Evolutionary conservation across 768 basidiomycete genomes (phyloP).

Genomic region (Pleurotus sapidus): DNA sequence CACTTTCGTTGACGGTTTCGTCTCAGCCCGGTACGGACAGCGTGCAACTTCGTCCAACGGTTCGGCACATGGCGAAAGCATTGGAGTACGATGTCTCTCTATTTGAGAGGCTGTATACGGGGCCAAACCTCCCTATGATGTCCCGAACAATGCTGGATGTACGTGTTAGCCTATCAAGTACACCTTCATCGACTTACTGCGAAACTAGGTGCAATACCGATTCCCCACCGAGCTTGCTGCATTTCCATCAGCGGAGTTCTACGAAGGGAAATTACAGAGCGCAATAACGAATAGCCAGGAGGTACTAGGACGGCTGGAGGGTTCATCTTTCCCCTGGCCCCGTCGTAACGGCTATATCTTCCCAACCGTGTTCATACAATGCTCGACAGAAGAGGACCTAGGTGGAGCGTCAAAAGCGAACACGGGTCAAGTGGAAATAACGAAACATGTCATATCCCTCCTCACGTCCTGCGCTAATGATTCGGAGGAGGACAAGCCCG

Average conservation of each 20-base stretch:
- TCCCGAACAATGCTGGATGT: slow-evolving; percentile 63
- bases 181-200: too few species aligned
- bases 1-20: too few species aligned
- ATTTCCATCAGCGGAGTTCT: slow-evolving; percentile 66
- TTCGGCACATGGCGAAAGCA: slow-evolving; percentile 53
- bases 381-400: slow-evolving; percentile 54
- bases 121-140: slow-evolving; percentile 30
- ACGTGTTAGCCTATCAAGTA: slow-evolving; percentile 8
- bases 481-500: slow-evolving; percentile 11
- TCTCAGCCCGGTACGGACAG: slow-evolving; percentile 25
- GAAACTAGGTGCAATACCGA: slow-evolving; percentile 54
- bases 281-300: slow-evolving; percentile 35
- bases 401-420: slow-evolving; percentile 63
- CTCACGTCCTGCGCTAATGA: slow-evolving; percentile 27
- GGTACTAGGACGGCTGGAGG: slow-evolving; percentile 31
- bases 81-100: slow-evolving; percentile 60
- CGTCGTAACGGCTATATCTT: slow-evolving; percentile 25
- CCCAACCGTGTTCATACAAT: slow-evolving; percentile 59
- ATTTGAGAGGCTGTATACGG: slow-evolving; percentile 56
- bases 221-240: slow-evolving; percentile 54
- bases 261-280: slow-evolving; percentile 50
- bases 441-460: slow-evolving; percentile 43
- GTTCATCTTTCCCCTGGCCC: slow-evolving; percentile 60
- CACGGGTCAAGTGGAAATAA: slow-evolving; percentile 51
- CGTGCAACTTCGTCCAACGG: slow-evolving; percentile 67